Conservation (phyloP, 1,284 basidiomycete genomes). For the Trichosporon faecale region DNA sequence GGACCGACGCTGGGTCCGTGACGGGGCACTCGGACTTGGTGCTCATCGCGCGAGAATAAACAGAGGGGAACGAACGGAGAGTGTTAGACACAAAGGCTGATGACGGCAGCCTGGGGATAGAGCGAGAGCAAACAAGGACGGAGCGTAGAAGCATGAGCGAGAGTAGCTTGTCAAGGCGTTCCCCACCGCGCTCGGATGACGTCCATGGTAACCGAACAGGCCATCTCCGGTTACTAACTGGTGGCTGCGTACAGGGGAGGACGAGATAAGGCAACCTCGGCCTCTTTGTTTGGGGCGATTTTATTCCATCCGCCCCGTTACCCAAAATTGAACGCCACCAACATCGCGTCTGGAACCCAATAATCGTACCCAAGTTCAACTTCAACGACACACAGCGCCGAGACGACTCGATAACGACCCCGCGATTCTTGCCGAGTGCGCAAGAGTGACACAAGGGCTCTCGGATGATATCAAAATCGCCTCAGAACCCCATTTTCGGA, state of each 20-base stretch:
- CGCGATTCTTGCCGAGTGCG: background rate
- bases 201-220: background rate
- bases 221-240: slow-evolving; percentile 8
- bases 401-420: background rate
- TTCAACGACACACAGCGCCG: background rate
- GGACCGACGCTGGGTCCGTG: slow-evolving; percentile 36
- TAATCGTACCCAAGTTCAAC: background rate
- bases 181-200: background rate
- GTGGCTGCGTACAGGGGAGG: background rate
- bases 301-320: slow-evolving; percentile 7
- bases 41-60: background rate
- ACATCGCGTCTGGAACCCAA: slow-evolving; percentile 3
- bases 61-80: background rate
- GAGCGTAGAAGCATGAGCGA: slow-evolving; percentile 2
- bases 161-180: slow-evolving; percentile 1
- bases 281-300: background rate
- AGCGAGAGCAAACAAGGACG: background rate
- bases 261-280: background rate
- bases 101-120: background rate
- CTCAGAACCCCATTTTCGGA: slow-evolving; percentile 22
- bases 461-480: slow-evolving; percentile 21
- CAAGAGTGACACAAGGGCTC: slow-evolving; percentile 5
- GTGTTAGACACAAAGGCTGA: background rate
- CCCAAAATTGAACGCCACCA: slow-evolving; percentile 10
- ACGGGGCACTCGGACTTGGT: slow-evolving; percentile 27